A percentile compares a stretch with the other conserved stretches of the same genome.
phyloP scores from a whole-genome alignment of 2,329 filamentous ascomycete species.

The Botryotinia calthae region DNA sequence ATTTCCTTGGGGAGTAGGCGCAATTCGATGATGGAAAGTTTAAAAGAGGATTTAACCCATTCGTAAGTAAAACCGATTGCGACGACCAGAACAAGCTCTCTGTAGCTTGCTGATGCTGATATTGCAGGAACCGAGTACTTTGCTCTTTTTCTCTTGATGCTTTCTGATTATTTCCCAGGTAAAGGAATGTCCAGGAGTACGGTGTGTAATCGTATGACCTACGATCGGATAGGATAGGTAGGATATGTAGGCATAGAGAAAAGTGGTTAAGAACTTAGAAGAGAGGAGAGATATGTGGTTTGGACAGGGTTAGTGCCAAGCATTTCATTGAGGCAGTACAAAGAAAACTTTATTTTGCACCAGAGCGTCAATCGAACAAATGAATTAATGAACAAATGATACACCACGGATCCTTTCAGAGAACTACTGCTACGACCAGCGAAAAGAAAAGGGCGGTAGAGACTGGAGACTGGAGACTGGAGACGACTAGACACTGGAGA shows the following conservation, averaged over 20 bases:
- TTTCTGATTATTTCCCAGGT: not conserved
- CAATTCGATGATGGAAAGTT: not conserved
- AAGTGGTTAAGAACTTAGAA: not conserved
- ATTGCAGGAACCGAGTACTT: not conserved
- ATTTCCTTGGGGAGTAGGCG: conserved; percentile 1
- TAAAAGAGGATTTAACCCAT: not conserved
- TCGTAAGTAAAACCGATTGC: not conserved
- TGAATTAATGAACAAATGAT: not conserved
- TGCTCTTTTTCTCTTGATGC: not conserved
- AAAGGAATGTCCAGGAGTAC: not conserved
- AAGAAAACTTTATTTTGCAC: conserved; percentile 12
- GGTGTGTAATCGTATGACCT: not conserved
- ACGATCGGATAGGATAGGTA: not conserved
- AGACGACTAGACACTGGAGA: not conserved
- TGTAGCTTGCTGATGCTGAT: not conserved
- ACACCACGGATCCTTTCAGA: not conserved
- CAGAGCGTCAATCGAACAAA: conserved; percentile 10
- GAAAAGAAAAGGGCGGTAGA: conserved; percentile 1
- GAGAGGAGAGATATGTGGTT: not conserved
- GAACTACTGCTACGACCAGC: not conserved
- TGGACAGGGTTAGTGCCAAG: not conserved
- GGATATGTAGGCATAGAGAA: not conserved
- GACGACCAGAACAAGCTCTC: not conserved
- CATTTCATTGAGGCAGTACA: conserved; percentile 22
- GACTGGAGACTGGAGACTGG: not conserved